These are phyloP conservation scores for Gaillardinia entomophila DNA, from an alignment of 805 yeast genomes.

Conservation along the genomic window DNA sequence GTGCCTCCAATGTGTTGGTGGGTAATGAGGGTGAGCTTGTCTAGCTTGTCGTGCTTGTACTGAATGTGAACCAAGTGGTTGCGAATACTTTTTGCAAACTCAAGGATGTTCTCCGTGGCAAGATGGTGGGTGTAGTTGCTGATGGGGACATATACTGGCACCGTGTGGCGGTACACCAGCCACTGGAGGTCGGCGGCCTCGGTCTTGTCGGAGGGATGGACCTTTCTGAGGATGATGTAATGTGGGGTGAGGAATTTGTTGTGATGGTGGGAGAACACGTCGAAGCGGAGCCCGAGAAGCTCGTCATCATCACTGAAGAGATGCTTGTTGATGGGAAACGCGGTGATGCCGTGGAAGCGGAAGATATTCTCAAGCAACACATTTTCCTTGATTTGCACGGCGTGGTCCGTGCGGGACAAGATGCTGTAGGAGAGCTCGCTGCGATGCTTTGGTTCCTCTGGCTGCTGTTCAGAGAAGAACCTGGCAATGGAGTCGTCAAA, in stretches of 20 bases:
- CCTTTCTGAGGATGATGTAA: conserved; percentile 34
- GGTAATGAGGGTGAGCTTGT: conserved; percentile 6
- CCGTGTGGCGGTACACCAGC: conserved; percentile 30
- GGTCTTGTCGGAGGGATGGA: conserved; percentile 2
- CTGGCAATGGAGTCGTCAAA: conserved; percentile 24
- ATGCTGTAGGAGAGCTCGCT: not conserved
- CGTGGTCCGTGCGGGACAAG: not conserved
- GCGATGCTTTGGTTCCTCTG: not conserved
- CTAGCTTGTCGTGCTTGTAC: conserved; percentile 26
- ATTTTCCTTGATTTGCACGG: conserved; percentile 15
- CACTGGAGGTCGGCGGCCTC: conserved; percentile 10
- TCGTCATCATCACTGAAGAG: conserved; percentile 21
- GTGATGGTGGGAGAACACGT: conserved; percentile 24
- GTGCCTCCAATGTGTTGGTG: conserved; percentile 4
- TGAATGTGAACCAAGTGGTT: conserved; percentile 17
- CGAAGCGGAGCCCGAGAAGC: conserved; percentile 48
- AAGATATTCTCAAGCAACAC: conserved; percentile 42
- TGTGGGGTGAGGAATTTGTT: conserved; percentile 34
- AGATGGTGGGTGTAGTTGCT: conserved; percentile 9
- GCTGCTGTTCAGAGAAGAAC: conserved; percentile 9
- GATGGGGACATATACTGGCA: conserved; percentile 27
- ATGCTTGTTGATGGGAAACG: conserved; percentile 42
- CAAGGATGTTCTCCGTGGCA: conserved; percentile 5
- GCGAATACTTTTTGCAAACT: conserved; percentile 19
- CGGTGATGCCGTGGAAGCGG: conserved; percentile 46